Percentiles rank a stretch among this genome's conserved stretches.
phyloP scores from a whole-genome alignment of 495 filamentous ascomycete genomes.

The Hypoxylon rickii region DNA sequence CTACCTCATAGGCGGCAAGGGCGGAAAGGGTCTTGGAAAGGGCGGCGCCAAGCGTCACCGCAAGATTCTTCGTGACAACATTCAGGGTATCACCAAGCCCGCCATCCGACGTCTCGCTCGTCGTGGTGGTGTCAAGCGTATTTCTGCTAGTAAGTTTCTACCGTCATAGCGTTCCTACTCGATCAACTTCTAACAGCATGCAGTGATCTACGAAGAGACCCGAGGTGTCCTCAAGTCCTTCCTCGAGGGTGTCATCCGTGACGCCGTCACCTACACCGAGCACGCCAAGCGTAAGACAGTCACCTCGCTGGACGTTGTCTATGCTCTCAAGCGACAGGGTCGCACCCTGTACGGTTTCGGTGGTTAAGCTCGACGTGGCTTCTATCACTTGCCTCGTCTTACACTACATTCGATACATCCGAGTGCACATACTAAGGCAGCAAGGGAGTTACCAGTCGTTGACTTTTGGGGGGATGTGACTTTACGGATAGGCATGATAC shows the following conservation, averaged over 20 bases:
- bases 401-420: too few species aligned
- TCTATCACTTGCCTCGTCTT: not conserved
- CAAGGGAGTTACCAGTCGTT: too few species aligned
- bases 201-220: constrained; percentile 99
- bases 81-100: constrained; percentile 99
- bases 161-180: not conserved
- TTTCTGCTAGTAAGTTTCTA: constrained; percentile 79
- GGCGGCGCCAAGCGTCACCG: constrained; percentile 90
- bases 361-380: constrained; percentile 64
- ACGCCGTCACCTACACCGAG: constrained; percentile 97
- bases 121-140: constrained; percentile 99
- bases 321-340: constrained; percentile 90
- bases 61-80: constrained; percentile 99
- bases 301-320: constrained; percentile 92
- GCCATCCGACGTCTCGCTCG: constrained; percentile 99
- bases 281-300: constrained; percentile 98
- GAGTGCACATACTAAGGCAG: too few species aligned
- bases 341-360: constrained; percentile 97
- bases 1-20: constrained; percentile 74
- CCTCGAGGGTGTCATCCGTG: constrained; percentile 99
- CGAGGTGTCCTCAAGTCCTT: constrained; percentile 99
- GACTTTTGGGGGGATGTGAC: constrained; percentile 21
- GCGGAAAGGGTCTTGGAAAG: constrained; percentile 94
- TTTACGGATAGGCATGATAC: constrained; percentile 39
- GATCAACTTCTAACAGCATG: constrained; percentile 39